Evolutionary conservation across 2,329 filamentous ascomycete species (phyloP), one percentile per base, ranked within the genome.

Genomic region (Triangularia verruculosa): DNA sequence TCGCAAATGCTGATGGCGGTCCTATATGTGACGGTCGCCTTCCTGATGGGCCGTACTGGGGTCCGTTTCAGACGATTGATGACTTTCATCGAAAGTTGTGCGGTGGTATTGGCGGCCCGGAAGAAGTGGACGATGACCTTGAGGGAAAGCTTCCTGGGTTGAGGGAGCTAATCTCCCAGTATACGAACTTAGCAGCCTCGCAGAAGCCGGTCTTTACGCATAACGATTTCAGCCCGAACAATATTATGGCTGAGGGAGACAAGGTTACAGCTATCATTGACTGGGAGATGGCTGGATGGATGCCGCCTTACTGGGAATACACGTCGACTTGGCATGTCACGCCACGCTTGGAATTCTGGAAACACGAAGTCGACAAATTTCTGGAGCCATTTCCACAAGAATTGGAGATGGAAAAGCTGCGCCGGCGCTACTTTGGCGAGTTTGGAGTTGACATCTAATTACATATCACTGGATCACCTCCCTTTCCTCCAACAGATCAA

Each of bases 121-220:
- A 70, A 13, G 62, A 75, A 4, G 60, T 61, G 3, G 20, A 62
- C 20, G 61, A 67, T n/a, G 65, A 70, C 1, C 53, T 72, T 4
- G 70, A 75, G 0, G 71, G 68, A 66, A 52, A 69, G 11, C 30
- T 34, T 13, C 30, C 30, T 13, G 70, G 72, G 0, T 63, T 77
- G 24, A 68, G 74, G 61, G 68, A 74, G 4, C 77, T 80, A 72
- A 70, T 73, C 0, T 66, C n/a, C n/a, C 30, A 34, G 9, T 34
- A 34, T 34, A 34, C 11, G 8, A 34, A 13, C 53, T 3, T 69
- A 68, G 61, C 78, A 80, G 56, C 74, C 9, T 77, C 57, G 73
- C 69, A 70, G n/a, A 58, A 66, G 15, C 75, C 77, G 2, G 75
- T 78, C 6, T 80, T 84, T 67, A 81, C 80, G 13, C 81, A 83